Evolutionary conservation across 2,329 filamentous ascomycete genomes (phyloP).

Genomic region (Leptographium galeiforme): DNA sequence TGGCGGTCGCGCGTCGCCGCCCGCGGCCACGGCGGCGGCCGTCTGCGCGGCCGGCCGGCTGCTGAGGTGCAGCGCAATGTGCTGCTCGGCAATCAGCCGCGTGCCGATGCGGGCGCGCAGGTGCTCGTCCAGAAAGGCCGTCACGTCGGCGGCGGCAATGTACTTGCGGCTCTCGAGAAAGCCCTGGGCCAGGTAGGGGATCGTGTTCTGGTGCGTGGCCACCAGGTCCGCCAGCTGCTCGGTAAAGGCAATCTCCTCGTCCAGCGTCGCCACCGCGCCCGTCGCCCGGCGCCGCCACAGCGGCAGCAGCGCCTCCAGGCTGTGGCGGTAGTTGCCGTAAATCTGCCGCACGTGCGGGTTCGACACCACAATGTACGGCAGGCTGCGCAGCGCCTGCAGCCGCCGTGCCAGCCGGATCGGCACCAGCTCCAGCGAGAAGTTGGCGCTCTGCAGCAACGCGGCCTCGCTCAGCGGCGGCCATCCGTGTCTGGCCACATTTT

Average conservation of each 20-base stretch:
- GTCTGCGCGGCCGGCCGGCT: constrained; percentile 40
- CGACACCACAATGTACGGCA: constrained; percentile 96
- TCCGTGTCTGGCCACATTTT: constrained; percentile 41
- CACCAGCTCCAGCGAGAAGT: constrained; percentile 87
- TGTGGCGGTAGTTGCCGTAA: constrained; percentile 92
- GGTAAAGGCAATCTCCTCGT: constrained; percentile 85
- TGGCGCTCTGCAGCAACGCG: constrained; percentile 77
- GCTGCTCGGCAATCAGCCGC: constrained; percentile 86
- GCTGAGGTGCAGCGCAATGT: constrained; percentile 74
- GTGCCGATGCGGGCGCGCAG: constrained; percentile 89
- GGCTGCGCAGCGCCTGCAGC: constrained; percentile 81
- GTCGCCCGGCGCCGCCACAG: constrained; percentile 43
- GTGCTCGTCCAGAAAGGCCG: constrained; percentile 83
- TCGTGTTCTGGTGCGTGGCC: constrained; percentile 86
- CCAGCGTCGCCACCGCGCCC: constrained; percentile 52
- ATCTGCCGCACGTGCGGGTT: constrained; percentile 91
- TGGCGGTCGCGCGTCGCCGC: background rate
- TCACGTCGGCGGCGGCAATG: constrained; percentile 72
- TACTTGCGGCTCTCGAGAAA: constrained; percentile 91
- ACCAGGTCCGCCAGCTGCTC: constrained; percentile 92
- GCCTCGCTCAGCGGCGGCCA: constrained; percentile 70
- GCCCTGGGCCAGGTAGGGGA: constrained; percentile 78
- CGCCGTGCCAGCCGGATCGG: constrained; percentile 87
- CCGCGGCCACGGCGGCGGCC: constrained; percentile 8
- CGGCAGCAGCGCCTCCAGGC: constrained; percentile 76